phyloP scores from a whole-genome alignment of 2,329 filamentous ascomycete genomes.

The Zasmidium cellare region DNA sequence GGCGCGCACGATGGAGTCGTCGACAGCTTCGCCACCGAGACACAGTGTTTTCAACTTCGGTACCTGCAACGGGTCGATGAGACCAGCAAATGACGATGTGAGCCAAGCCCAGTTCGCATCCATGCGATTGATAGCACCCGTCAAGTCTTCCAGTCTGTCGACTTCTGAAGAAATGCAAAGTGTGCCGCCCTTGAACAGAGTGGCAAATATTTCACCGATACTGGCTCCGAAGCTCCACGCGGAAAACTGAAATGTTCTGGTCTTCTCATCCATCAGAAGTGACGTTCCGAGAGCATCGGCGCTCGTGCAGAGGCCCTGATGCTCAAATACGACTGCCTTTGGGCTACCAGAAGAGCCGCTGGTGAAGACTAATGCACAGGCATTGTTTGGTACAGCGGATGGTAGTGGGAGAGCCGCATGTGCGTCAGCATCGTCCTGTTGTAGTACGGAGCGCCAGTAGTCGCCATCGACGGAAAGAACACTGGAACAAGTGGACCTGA shows the following conservation, averaged over 20 bases:
- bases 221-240: neutral
- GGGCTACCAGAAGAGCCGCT: conserved; percentile 1
- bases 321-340: neutral
- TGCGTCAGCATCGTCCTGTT: too few species aligned
- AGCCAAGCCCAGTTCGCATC: conserved; percentile 46
- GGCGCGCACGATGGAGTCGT: neutral
- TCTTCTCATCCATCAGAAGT: neutral
- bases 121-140: conserved; percentile 27
- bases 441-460: too few species aligned
- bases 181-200: conserved; percentile 13
- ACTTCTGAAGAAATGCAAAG: conserved; percentile 42
- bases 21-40: conserved; percentile 7
- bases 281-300: neutral
- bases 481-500: too few species aligned
- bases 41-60: conserved; percentile 20
- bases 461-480: too few species aligned
- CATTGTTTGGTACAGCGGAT: too few species aligned
- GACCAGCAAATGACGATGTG: conserved; percentile 57
- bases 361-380: neutral
- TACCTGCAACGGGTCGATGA: conserved; percentile 45
- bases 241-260: neutral
- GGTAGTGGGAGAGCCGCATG: too few species aligned
- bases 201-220: neutral
- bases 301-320: neutral
- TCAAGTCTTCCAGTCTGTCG: conserved; percentile 6